These are phyloP conservation scores for Penicillium sp. DNA, from an alignment of 2,329 filamentous ascomycete genomes.

Conservation along the genomic window DNA sequence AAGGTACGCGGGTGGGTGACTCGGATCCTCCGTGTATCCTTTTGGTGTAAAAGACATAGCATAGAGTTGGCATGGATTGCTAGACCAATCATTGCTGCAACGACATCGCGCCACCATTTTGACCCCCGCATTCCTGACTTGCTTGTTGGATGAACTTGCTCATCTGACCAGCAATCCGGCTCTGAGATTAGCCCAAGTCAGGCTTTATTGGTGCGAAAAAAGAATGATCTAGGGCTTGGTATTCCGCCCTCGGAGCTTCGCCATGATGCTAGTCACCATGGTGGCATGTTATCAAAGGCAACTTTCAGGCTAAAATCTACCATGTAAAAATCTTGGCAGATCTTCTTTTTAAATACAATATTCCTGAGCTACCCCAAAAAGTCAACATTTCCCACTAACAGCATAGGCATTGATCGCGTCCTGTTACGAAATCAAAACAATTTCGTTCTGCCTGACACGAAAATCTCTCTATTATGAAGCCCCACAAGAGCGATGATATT, in stretches of 20 bases:
- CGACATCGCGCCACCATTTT: background rate
- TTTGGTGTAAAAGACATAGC: no score
- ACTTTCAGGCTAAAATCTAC: background rate
- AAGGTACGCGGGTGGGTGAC: background rate
- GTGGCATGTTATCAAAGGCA: background rate
- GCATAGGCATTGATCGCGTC: background rate
- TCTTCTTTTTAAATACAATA: no score
- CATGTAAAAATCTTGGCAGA: background rate
- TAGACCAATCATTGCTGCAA: background rate
- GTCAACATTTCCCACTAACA: background rate
- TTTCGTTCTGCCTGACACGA: background rate
- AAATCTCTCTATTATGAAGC: background rate
- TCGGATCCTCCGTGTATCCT: no score
- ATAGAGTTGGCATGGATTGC: background rate
- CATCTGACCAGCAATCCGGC: background rate
- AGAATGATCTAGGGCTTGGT: background rate
- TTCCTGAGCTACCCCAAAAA: no score
- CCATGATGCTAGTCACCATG: background rate
- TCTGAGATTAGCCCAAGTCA: background rate
- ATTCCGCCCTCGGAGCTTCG: background rate
- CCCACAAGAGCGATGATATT: background rate
- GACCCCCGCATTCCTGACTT: background rate
- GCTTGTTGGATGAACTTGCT: background rate
- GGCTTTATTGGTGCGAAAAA: constrained; percentile 1
- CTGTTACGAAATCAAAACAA: background rate